phyloP scores from a whole-genome alignment of 1,284 basidiomycete genomes.

The Coniferiporia sulphurascens region DNA sequence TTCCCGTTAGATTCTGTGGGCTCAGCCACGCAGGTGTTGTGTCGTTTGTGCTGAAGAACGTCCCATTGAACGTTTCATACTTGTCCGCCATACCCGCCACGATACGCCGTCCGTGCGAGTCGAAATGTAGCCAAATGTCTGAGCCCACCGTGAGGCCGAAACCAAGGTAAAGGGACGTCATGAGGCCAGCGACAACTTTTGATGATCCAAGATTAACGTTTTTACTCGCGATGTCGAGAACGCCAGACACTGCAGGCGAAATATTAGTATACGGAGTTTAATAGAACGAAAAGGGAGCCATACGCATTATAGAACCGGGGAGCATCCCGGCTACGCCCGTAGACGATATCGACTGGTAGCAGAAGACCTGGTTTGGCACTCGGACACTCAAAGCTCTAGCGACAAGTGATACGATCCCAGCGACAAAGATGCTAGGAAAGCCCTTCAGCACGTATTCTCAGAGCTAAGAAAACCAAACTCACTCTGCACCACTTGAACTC shows the following conservation, averaged over 20 bases:
- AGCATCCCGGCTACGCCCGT: conserved; percentile 14
- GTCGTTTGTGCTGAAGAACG: conserved; percentile 29
- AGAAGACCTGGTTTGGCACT: conserved; percentile 20
- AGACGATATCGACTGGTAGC: conserved; percentile 17
- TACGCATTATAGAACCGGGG: conserved; percentile 18
- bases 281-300: neutral
- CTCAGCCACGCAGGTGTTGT: conserved; percentile 22
- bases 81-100: conserved; percentile 24
- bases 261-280: neutral
- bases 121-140: conserved; percentile 34
- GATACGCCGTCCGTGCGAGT: conserved; percentile 19
- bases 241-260: conserved; percentile 10
- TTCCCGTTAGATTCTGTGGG: conserved; percentile 24
- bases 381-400: conserved; percentile 2
- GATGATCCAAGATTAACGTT: conserved; percentile 13
- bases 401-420: conserved; percentile 14
- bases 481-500: conserved; percentile 90
- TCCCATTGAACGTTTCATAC: conserved; percentile 28
- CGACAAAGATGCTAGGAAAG: conserved; percentile 5
- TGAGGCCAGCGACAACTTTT: conserved; percentile 13
- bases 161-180: conserved; percentile 25
- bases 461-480: conserved; percentile 27
- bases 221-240: conserved; percentile 16
- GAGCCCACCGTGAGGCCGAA: conserved; percentile 44
- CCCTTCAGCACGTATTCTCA: neutral